Conservation (phyloP, 2,329 filamentous ascomycete species). For the Albophoma yamanashiensis region DNA sequence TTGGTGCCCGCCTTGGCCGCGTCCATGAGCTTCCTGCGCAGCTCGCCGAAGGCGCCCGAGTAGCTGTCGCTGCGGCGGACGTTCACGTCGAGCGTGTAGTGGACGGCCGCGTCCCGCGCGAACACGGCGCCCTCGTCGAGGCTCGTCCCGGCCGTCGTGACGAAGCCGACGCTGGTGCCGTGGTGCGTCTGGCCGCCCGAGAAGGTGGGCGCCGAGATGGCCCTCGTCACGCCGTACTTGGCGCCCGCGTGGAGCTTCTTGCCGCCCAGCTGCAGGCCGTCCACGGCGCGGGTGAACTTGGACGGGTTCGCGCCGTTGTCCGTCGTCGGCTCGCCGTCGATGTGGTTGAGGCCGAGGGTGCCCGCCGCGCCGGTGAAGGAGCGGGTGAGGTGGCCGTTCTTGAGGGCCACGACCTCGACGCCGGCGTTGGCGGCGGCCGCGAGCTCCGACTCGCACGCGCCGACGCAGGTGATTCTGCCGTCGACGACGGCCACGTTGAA, state of each 20-base stretch:
- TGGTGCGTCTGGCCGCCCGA: constrained; percentile 31
- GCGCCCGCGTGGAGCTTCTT: constrained; percentile 44
- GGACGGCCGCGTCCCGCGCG: constrained; percentile 40
- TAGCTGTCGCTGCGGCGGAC: constrained; percentile 34
- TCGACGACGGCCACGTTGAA: constrained; percentile 39
- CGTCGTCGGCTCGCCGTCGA: constrained; percentile 44
- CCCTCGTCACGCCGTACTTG: constrained; percentile 46
- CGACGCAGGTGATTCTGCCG: constrained; percentile 47
- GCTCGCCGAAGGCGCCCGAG: constrained; percentile 39
- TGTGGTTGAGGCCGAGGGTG: constrained; percentile 50
- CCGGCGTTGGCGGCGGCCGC: constrained; percentile 20
- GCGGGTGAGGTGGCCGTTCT: constrained; percentile 49
- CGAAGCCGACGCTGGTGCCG: constrained; percentile 49
- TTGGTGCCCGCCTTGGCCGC: constrained; percentile 30
- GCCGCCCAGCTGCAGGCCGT: constrained; percentile 42
- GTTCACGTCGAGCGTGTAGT: constrained; percentile 43
- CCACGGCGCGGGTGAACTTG: constrained; percentile 46
- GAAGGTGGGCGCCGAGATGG: constrained; percentile 44
- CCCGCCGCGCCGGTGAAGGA: constrained; percentile 52
- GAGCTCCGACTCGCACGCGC: constrained; percentile 36
- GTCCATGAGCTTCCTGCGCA: constrained; percentile 43
- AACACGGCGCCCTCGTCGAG: constrained; percentile 41
- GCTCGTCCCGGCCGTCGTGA: constrained; percentile 35
- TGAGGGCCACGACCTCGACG: constrained; percentile 32
- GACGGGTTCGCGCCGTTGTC: constrained; percentile 37